Percentiles rank a stretch among this genome's conserved stretches.
Evolutionary conservation across 73 alveolate species (phyloP).

Genomic region (Uronychia binucleata): DNA sequence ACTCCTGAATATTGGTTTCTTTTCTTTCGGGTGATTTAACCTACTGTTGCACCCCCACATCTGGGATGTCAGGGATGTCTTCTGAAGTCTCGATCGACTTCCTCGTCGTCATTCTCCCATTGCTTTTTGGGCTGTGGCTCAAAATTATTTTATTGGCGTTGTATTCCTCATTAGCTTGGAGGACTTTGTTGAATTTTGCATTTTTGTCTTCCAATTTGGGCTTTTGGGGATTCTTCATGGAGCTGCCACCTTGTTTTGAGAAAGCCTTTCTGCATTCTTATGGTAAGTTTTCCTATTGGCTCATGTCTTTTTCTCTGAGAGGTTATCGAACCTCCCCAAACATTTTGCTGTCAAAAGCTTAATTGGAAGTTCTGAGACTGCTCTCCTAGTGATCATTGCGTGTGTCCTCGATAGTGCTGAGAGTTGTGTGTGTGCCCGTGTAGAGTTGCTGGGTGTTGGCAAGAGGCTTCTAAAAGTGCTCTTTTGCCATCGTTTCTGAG

Average conservation of each 20-base stretch:
- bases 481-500: too few species aligned
- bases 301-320: not conserved
- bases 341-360: not conserved
- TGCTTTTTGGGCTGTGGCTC: not conserved
- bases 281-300: too few species aligned
- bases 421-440: too few species aligned
- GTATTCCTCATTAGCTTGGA: not conserved
- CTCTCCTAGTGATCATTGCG: not conserved
- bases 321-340: not conserved
- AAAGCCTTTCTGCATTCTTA: too few species aligned
- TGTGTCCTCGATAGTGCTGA: not conserved
- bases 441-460: too few species aligned
- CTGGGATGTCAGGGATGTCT: not conserved
- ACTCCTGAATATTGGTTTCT: not conserved
- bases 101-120: not conserved
- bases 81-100: not conserved
- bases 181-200: not conserved
- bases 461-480: too few species aligned
- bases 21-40: not conserved
- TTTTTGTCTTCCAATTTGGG: not conserved
- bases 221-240: too few species aligned
- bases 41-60: not conserved
- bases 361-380: not conserved
- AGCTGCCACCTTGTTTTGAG: too few species aligned
- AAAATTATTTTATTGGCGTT: not conserved